Evolutionary conservation across 805 yeast genomes (phyloP), one percentile per base, ranked within the genome.

Genomic region (Brettanomyces anomalus): DNA sequence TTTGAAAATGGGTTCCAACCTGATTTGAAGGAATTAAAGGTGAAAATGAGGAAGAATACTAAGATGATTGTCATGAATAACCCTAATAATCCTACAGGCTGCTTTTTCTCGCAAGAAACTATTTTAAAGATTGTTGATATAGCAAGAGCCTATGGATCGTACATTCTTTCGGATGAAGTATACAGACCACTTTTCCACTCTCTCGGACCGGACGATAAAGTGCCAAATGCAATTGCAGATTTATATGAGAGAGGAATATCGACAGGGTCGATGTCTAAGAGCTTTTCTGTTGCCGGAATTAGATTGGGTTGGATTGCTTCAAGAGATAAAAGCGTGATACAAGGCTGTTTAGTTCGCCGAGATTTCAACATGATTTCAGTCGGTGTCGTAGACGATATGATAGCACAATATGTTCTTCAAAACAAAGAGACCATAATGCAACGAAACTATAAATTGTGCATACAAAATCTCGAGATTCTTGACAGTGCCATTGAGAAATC

Each of bases 261-360:
- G 7, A 72, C 78, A 1, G 65, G 74, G 3, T 72, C 78, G 5
- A 66, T 68, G 61, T 72, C 78, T n/a, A 75, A 74, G 50, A 75
- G 77, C 3, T 74, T 67, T 49, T 64, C 77, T 1, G 55, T 72
- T 39, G 79, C 80, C 7, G 80, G 80, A 4, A 56, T 73, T 21
- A 56, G 80, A 37, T 40, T 74, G 18, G 79, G 81, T 5, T 75
- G 80, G 80, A 56, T 74, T 10, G 70, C 65, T 4, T 53, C 71
- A 6, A 56, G 58, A 26, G 64, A 70, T 50, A 41, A 41, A 17
- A 43, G 43, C 3, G 45, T 69, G 4, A 43, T 68, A 15, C 46
- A 53, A 13, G 62, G 57, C 36, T 60, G 72, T 18, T 55, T 57
- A 19, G 56, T 64, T 11, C 62, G 69, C 41, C 60, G 79, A 46